Conservation (phyloP, 2,329 filamentous ascomycete species). For the Exophiala mesophila region DNA sequence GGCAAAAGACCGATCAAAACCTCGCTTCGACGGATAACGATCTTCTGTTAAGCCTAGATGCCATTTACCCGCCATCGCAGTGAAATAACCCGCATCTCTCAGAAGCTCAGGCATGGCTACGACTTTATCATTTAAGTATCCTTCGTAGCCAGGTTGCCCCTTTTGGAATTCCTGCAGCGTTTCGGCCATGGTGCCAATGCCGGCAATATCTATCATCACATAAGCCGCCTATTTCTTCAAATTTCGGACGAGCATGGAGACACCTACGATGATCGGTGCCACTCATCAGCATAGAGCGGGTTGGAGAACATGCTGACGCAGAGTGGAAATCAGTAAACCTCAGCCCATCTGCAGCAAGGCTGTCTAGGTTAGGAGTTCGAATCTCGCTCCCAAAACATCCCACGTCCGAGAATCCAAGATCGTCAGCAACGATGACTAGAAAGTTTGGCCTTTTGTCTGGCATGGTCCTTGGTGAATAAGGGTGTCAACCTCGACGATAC, state of each 20-base stretch:
- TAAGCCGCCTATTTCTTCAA: too few relatives aligned
- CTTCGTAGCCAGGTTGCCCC: constrained; percentile 32
- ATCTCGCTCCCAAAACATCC: constrained; percentile 30
- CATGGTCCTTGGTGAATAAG: too few relatives aligned
- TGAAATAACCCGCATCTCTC: constrained; percentile 31
- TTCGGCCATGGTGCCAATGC: constrained; percentile 30
- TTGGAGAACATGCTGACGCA: constrained; percentile 30
- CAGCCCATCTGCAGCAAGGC: constrained; percentile 16
- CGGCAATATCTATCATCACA: too few relatives aligned
- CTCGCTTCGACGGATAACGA: constrained; percentile 27
- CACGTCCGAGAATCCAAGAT: constrained; percentile 30
- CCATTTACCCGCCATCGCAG: constrained; percentile 34
- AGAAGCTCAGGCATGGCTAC: constrained; percentile 33
- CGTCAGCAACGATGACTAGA: constrained; percentile 29
- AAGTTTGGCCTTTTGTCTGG: constrained; percentile 29
- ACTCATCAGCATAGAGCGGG: constrained; percentile 31
- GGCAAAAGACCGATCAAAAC: constrained; percentile 29
- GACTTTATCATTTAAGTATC: constrained; percentile 32
- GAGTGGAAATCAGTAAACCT: constrained; percentile 29
- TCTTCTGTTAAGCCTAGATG: constrained; percentile 31
- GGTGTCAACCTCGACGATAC: too few relatives aligned
- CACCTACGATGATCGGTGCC: constrained; percentile 33
- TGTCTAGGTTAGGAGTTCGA: constrained; percentile 25
- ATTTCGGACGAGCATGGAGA: constrained; percentile 52
- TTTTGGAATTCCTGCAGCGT: constrained; percentile 20